Evolutionary conservation across 2,329 filamentous ascomycete genomes (phyloP).

Genomic region (Aspergillus sp.): DNA sequence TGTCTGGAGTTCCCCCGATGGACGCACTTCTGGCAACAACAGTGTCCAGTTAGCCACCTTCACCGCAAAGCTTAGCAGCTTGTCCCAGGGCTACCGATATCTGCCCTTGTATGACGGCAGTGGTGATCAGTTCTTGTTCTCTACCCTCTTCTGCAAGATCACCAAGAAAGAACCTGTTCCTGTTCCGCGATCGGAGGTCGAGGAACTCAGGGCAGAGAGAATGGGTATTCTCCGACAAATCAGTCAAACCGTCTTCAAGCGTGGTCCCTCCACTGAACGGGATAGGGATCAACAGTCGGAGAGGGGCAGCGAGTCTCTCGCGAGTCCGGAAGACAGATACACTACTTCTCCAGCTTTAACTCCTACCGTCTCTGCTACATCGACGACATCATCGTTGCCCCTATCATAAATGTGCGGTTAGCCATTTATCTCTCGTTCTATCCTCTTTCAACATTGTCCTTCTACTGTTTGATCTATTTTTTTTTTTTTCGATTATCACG

Average conservation of each 20-base stretch:
- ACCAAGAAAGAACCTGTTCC: conserved; percentile 52
- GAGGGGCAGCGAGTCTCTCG: conserved; percentile 21
- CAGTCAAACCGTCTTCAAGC: conserved; percentile 40
- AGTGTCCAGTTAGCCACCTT: conserved; percentile 70
- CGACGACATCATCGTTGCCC: conserved; percentile 26
- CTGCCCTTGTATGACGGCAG: conserved; percentile 81
- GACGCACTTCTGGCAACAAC: conserved; percentile 60
- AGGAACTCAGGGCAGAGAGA: conserved; percentile 35
- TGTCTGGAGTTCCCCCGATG: conserved; percentile 78
- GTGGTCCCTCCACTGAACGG: conserved; percentile 34
- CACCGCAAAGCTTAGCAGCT: conserved; percentile 81
- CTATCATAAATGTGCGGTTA: neutral
- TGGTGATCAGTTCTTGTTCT: conserved; percentile 90
- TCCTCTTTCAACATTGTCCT: neutral
- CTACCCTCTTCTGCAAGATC: conserved; percentile 86
- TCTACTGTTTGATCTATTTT: neutral
- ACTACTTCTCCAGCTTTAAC: conserved; percentile 26
- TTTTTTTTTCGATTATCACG: neutral
- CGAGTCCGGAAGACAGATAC: conserved; percentile 27
- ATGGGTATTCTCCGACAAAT: conserved; percentile 37
- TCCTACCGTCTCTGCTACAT: conserved; percentile 30
- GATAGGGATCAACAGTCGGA: conserved; percentile 26
- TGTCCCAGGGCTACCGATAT: conserved; percentile 89
- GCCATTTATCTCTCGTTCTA: neutral
- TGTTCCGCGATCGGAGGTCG: conserved; percentile 32